Percentiles rank a stretch among this genome's conserved stretches.
Conservation (phyloP, 1,284 basidiomycete genomes). For the Austroboletus novae-zelandiae region DNA sequence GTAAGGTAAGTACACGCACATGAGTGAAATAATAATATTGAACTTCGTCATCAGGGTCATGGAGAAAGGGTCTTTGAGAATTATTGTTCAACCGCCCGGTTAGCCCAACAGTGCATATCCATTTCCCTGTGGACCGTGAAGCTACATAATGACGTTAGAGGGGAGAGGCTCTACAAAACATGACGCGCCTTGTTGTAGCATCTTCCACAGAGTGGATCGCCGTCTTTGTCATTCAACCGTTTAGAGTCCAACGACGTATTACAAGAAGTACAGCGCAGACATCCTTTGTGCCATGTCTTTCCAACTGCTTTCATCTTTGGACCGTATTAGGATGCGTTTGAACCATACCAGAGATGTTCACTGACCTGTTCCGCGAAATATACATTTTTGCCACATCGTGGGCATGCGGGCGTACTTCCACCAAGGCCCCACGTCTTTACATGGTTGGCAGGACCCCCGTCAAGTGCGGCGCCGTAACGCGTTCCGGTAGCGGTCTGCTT, state of each 20-base stretch:
- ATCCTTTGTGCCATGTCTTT: slow-evolving; percentile 74
- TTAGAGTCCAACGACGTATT: slow-evolving; percentile 63
- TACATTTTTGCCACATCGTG: slow-evolving; percentile 57
- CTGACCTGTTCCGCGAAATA: slow-evolving; percentile 63
- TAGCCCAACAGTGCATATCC: slow-evolving; percentile 76
- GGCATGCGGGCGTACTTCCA: slow-evolving; percentile 47
- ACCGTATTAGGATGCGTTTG: slow-evolving; percentile 9
- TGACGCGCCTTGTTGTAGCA: slow-evolving; percentile 68
- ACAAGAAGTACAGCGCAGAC: slow-evolving; percentile 70
- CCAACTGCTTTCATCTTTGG: slow-evolving; percentile 68
- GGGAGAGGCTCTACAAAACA: background rate
- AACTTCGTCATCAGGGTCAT: slow-evolving; percentile 4
- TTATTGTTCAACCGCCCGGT: slow-evolving; percentile 37
- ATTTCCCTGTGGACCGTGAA: slow-evolving; percentile 67
- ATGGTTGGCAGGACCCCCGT: slow-evolving; percentile 31
- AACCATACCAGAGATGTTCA: background rate
- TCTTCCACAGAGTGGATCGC: slow-evolving; percentile 61
- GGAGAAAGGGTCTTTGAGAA: background rate
- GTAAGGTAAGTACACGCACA: slow-evolving; percentile 24
- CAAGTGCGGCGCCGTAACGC: slow-evolving; percentile 49
- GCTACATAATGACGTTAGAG: slow-evolving; percentile 34
- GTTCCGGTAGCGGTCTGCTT: slow-evolving; percentile 46
- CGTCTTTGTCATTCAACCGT: slow-evolving; percentile 70
- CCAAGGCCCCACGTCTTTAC: slow-evolving; percentile 40
- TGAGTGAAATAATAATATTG: slow-evolving; percentile 25